Percentiles rank a stretch among this genome's conserved stretches.
These are phyloP conservation scores for Cryptosporidium sp. DNA, from an alignment of 169 alveolate species.

Conservation along the genomic window DNA sequence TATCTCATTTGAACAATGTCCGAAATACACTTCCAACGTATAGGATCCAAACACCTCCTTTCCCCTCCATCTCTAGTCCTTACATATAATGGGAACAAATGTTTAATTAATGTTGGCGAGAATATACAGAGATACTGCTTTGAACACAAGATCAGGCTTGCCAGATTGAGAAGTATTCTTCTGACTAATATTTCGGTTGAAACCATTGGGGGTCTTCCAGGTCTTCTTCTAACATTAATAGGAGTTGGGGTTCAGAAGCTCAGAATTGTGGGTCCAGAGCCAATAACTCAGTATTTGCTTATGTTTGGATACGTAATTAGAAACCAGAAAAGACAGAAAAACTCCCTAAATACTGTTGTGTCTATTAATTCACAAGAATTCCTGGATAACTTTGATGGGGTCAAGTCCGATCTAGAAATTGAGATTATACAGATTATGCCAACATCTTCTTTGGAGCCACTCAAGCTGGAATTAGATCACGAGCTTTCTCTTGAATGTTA, in stretches of 20 bases:
- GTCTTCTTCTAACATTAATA: conserved; percentile 84
- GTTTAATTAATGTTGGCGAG: conserved; percentile 87
- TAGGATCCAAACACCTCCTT: conserved; percentile 84
- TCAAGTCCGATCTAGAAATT: conserved; percentile 39
- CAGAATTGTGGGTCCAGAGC: conserved; percentile 85
- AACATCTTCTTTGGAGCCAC: conserved; percentile 8
- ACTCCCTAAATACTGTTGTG: not conserved
- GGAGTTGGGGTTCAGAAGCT: conserved; percentile 80
- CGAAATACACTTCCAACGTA: conserved; percentile 81
- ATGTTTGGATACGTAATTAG: conserved; percentile 29
- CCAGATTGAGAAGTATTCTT: conserved; percentile 78
- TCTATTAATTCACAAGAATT: conserved; percentile 27
- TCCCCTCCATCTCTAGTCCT: conserved; percentile 86
- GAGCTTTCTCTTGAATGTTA: not conserved
- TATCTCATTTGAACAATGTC: not conserved
- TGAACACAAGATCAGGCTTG: conserved; percentile 84
- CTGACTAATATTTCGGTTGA: conserved; percentile 81
- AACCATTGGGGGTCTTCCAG: conserved; percentile 85
- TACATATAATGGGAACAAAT: conserved; percentile 80
- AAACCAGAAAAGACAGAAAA: not conserved
- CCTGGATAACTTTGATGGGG: not conserved
- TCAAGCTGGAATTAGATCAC: conserved; percentile 11
- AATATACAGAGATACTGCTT: conserved; percentile 85
- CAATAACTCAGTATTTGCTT: conserved; percentile 30
- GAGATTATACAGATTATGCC: conserved; percentile 17